phyloP scores from a whole-genome alignment of 2,329 filamentous ascomycete genomes.

The Madurella fahalii region DNA sequence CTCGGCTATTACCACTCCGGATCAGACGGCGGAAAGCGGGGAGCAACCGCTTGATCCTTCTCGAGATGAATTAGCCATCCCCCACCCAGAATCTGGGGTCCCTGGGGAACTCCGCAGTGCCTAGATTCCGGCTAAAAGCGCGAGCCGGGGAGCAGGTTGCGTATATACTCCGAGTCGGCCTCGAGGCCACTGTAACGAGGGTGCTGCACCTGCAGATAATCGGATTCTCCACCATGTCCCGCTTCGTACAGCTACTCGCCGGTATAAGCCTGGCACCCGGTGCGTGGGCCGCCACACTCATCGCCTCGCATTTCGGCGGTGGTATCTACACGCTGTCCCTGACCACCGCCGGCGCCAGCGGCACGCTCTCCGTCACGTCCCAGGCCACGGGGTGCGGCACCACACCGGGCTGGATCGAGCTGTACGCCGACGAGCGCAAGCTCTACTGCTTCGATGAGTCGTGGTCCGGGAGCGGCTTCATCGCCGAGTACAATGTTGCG shows the following conservation, averaged over 20 bases:
- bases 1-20: constrained; percentile 9
- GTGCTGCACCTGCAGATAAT: too few relatives aligned
- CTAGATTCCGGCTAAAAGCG: constrained; percentile 10
- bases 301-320: constrained; percentile 22
- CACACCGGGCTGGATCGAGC: constrained; percentile 22
- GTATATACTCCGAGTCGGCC: neutral
- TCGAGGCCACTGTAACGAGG: too few relatives aligned
- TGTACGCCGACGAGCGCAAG: constrained; percentile 16
- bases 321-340: constrained; percentile 19
- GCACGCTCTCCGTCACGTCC: constrained; percentile 18
- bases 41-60: constrained; percentile 1
- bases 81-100: constrained; percentile 9
- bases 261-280: constrained; percentile 13
- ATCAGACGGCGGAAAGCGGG: neutral
- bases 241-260: constrained; percentile 12
- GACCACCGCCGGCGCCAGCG: constrained; percentile 12
- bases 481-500: constrained; percentile 20
- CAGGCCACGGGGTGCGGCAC: constrained; percentile 22
- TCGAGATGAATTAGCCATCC: neutral
- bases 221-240: constrained; percentile 14
- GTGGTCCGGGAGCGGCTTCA: constrained; percentile 19
- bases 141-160: neutral
- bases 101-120: constrained; percentile 1
- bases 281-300: constrained; percentile 16
- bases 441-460: constrained; percentile 27